These are phyloP conservation scores for Ascochyta koolunga DNA, from an alignment of 2,329 filamentous ascomycete species.

Conservation along the genomic window DNA sequence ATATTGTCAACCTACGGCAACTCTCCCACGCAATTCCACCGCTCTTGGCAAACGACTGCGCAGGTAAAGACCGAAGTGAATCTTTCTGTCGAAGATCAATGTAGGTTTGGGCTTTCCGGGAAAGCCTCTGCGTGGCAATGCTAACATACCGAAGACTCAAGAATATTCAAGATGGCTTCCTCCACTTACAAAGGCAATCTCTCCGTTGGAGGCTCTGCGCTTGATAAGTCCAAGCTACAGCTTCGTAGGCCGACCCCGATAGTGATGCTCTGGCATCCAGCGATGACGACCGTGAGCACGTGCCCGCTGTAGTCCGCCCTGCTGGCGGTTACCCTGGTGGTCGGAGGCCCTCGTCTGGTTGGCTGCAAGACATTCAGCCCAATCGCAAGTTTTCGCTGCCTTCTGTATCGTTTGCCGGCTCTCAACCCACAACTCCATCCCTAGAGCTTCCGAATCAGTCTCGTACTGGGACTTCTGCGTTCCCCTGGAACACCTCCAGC, in stretches of 20 bases:
- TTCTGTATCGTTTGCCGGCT: constrained; percentile 70
- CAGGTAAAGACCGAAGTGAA: not conserved
- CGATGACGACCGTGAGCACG: constrained; percentile 81
- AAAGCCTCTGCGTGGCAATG: not conserved
- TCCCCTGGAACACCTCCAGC: constrained; percentile 51
- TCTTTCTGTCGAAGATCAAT: not conserved
- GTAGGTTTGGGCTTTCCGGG: not conserved
- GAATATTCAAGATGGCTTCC: constrained; percentile 32
- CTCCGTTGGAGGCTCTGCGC: constrained; percentile 35
- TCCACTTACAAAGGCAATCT: constrained; percentile 38
- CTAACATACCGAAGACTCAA: constrained; percentile 1
- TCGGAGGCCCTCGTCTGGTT: constrained; percentile 54
- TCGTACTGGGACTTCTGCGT: constrained; percentile 50
- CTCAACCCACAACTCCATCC: constrained; percentile 80
- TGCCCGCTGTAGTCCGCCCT: constrained; percentile 30
- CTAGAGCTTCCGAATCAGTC: constrained; percentile 61
- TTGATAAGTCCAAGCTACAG: constrained; percentile 71
- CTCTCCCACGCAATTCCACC: not conserved
- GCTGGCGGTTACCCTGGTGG: constrained; percentile 31
- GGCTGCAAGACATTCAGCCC: constrained; percentile 80
- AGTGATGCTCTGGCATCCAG: constrained; percentile 93
- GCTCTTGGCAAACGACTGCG: not conserved
- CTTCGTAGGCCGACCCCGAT: constrained; percentile 84
- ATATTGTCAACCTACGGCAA: not conserved
- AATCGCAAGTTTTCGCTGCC: constrained; percentile 77